Conservation (phyloP, 2,329 filamentous ascomycete genomes). For the Lachnellula arida region DNA sequence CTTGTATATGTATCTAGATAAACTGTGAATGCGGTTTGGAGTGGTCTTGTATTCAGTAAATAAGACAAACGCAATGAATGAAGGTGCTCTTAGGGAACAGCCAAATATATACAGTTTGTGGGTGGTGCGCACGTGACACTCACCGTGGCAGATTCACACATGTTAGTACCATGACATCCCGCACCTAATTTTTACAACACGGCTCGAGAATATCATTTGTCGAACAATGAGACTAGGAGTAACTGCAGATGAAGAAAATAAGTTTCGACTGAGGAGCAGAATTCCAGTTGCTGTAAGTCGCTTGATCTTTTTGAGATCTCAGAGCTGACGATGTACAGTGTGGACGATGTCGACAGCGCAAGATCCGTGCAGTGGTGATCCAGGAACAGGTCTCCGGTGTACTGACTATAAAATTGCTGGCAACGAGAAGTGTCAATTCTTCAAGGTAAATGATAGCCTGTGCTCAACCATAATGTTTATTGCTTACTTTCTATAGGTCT, state of each 20-base stretch:
- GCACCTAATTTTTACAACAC: constrained; percentile 9
- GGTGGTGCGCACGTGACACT: no score
- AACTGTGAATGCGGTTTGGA: no score
- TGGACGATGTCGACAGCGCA: constrained; percentile 81
- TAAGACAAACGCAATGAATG: no score
- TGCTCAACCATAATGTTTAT: background rate
- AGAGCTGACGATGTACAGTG: constrained; percentile 52
- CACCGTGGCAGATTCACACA: no score
- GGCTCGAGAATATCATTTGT: constrained; percentile 17
- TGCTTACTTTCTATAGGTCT: constrained; percentile 22
- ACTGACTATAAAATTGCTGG: constrained; percentile 76
- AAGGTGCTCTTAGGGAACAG: no score
- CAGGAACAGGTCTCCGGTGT: constrained; percentile 70
- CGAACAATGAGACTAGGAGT: constrained; percentile 19
- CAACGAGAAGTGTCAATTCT: constrained; percentile 67
- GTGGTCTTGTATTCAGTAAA: no score
- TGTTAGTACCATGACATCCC: no score
- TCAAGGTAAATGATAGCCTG: constrained; percentile 55
- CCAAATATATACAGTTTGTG: no score
- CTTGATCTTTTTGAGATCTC: constrained; percentile 8
- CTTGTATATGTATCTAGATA: no score
- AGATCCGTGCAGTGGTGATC: constrained; percentile 93
- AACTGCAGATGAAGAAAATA: constrained; percentile 21
- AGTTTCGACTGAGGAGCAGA: constrained; percentile 34
- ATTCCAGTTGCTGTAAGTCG: constrained; percentile 47